A percentile compares a stretch with the other conserved stretches of the same genome.
Evolutionary conservation across 768 basidiomycete species (phyloP).

Genomic region (Kwoniella sp.): DNA sequence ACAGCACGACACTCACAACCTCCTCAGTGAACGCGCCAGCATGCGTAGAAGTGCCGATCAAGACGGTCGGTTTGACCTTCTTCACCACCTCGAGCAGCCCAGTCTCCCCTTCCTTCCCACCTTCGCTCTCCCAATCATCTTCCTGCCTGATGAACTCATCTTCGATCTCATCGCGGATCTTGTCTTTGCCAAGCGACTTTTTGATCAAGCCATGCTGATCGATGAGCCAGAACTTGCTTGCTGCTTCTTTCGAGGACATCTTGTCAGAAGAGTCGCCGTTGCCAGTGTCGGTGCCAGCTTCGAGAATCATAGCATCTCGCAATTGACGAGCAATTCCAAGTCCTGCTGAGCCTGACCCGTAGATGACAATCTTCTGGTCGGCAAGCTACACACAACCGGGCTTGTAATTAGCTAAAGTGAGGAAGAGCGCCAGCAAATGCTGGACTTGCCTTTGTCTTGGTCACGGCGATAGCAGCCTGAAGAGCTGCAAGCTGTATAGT

Average conservation of each 20-base stretch:
- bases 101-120: conserved; percentile 40
- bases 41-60: conserved; percentile 82
- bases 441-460: conserved; percentile 66
- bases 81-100: conserved; percentile 70
- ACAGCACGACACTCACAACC: conserved; percentile 59
- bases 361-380: conserved; percentile 76
- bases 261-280: conserved; percentile 50
- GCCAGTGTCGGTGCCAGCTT: neutral
- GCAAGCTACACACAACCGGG: conserved; percentile 59
- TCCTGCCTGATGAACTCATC: conserved; percentile 62
- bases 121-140: conserved; percentile 61
- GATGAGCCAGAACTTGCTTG: conserved; percentile 69
- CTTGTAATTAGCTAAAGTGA: neutral
- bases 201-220: conserved; percentile 70
- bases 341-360: conserved; percentile 75
- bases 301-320: conserved; percentile 70
- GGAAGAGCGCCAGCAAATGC: neutral
- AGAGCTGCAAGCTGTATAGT: conserved; percentile 50
- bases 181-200: conserved; percentile 58
- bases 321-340: conserved; percentile 71
- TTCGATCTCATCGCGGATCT: conserved; percentile 59
- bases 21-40: conserved; percentile 77
- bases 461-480: conserved; percentile 51
- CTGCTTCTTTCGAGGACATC: conserved; percentile 65
- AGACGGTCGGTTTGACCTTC: conserved; percentile 73